These are phyloP conservation scores for Actinomucor elegans DNA, from an alignment of 371 early-diverging fungal genomes.

Conservation along the genomic window DNA sequence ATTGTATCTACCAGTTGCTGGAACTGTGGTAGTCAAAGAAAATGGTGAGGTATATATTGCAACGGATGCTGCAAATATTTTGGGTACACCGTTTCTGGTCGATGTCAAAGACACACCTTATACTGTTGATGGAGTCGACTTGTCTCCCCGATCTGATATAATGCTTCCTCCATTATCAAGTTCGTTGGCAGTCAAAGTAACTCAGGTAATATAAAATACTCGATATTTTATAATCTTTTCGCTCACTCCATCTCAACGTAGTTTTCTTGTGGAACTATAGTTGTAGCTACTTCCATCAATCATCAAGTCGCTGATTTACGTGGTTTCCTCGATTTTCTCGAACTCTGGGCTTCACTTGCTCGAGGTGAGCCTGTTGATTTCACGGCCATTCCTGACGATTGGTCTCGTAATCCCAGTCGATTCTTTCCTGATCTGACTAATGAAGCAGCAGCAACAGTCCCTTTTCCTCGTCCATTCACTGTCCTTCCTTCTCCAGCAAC, in stretches of 20 bases:
- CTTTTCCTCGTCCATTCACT: constrained; percentile 29
- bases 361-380: constrained; percentile 33
- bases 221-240: too few species aligned
- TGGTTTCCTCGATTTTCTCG: constrained; percentile 40
- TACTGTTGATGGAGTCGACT: constrained; percentile 25
- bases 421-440: constrained; percentile 23
- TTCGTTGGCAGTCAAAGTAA: constrained; percentile 39
- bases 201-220: constrained; percentile 22
- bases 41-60: constrained; percentile 21
- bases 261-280: constrained; percentile 47
- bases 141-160: constrained; percentile 27
- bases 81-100: constrained; percentile 39
- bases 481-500: constrained; percentile 22
- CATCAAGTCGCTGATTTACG: constrained; percentile 42
- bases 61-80: constrained; percentile 11
- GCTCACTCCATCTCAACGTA: too few species aligned
- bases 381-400: constrained; percentile 32
- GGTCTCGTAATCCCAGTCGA: constrained; percentile 35
- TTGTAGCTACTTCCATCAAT: constrained; percentile 36
- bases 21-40: constrained; percentile 19
- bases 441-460: background rate
- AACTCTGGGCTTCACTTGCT: constrained; percentile 37
- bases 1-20: constrained; percentile 39
- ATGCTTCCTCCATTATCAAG: constrained; percentile 24
- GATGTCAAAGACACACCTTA: constrained; percentile 36